phyloP scores from a whole-genome alignment of 768 basidiomycete genomes.

The Leccinum longicurvipes region DNA sequence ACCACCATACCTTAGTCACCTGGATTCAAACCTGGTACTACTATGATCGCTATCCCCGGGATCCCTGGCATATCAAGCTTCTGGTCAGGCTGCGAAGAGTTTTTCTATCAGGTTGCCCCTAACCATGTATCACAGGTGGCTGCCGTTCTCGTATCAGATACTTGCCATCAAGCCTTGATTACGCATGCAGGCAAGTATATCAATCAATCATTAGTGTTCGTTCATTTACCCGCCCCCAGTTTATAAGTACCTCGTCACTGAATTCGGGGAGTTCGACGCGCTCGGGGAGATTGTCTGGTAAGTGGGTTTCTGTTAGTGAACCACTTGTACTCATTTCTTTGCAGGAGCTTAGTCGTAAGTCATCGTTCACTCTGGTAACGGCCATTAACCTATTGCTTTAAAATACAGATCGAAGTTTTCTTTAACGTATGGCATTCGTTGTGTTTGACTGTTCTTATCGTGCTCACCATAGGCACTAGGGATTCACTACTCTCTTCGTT shows the following conservation, averaged over 20 bases:
- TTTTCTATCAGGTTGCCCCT: not conserved
- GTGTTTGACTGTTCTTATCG: not conserved
- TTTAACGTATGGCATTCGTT: constrained; percentile 41
- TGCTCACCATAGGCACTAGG: constrained; percentile 15
- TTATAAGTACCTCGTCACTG: constrained; percentile 47
- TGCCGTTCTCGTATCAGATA: constrained; percentile 51
- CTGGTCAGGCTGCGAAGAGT: constrained; percentile 36
- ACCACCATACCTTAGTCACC: constrained; percentile 55
- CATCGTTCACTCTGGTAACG: too few species aligned
- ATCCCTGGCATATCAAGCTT: constrained; percentile 48
- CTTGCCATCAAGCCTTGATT: constrained; percentile 55
- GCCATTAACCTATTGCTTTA: not conserved
- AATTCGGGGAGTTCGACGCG: constrained; percentile 31
- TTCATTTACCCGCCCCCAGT: constrained; percentile 30
- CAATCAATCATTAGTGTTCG: too few species aligned
- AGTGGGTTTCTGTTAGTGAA: constrained; percentile 9
- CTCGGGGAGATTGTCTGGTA: constrained; percentile 44
- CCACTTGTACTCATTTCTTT: not conserved
- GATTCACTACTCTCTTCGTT: constrained; percentile 52
- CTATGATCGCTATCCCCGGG: constrained; percentile 45
- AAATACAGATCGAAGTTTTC: constrained; percentile 44
- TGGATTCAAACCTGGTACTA: too few species aligned
- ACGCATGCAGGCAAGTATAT: constrained; percentile 46
- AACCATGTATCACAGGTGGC: constrained; percentile 40
- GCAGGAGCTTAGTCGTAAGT: constrained; percentile 30